phyloP scores from a whole-genome alignment of 2,329 filamentous ascomycete genomes.

The Coniochaeta ligniaria region DNA sequence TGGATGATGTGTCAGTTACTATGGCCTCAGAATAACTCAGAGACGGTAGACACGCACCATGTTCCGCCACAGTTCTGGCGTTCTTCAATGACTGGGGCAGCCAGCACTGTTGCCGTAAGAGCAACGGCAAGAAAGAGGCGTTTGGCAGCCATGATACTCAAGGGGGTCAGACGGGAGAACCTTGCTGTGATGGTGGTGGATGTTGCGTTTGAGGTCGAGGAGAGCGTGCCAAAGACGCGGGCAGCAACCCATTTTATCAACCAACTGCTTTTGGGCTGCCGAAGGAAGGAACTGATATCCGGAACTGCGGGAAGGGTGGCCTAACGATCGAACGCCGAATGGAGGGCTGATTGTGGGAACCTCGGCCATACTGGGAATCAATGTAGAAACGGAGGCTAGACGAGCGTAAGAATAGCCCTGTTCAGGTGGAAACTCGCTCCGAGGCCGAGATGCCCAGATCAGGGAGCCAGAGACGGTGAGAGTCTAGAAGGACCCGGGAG shows the following conservation, averaged over 20 bases:
- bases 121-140: slow-evolving; percentile 23
- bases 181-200: slow-evolving; percentile 1
- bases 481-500: not conserved
- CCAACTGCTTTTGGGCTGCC: not conserved
- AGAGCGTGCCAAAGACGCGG: not conserved
- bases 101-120: slow-evolving; percentile 28
- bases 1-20: not conserved
- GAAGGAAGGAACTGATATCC: not conserved
- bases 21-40: not conserved
- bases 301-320: not conserved
- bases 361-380: not conserved
- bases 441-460: not conserved
- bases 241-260: not conserved
- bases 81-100: slow-evolving; percentile 32
- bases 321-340: not conserved
- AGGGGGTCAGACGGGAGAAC: not conserved
- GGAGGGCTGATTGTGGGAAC: not conserved
- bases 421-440: not conserved
- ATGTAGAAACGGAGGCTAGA: not conserved
- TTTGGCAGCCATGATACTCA: slow-evolving; percentile 17
- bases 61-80: slow-evolving; percentile 27
- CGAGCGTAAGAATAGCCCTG: not conserved
- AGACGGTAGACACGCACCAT: not conserved
- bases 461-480: not conserved
- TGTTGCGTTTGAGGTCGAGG: not conserved